Conservation (phyloP, 169 alveolate species). For the Cardiosporidium cionae region DNA sequence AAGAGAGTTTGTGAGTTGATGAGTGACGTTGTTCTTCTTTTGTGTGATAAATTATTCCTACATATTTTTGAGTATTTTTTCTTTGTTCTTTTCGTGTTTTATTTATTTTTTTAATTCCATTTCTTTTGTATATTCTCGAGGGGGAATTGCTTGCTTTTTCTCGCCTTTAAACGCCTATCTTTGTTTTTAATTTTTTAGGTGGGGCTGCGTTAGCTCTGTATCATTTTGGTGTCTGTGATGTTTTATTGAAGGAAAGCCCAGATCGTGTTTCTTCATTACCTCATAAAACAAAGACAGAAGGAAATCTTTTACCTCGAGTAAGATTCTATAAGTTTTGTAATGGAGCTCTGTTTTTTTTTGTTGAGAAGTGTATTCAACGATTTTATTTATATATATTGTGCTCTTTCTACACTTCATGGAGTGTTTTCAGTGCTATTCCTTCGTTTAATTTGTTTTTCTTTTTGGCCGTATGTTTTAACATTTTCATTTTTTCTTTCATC, state of each 20-base stretch:
- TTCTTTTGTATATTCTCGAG: neutral
- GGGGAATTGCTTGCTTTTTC: neutral
- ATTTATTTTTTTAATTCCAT: neutral
- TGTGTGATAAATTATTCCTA: too few relatives aligned
- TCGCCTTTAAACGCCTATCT: too few relatives aligned
- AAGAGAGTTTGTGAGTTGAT: too few relatives aligned
- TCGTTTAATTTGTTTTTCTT: too few relatives aligned
- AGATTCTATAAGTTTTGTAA: neutral
- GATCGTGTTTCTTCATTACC: too few relatives aligned
- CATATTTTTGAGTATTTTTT: neutral
- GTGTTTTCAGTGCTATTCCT: neutral
- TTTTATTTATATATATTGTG: neutral
- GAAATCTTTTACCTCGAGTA: neutral
- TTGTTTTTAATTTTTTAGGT: constrained; percentile 3
- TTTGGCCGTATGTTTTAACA: too few relatives aligned
- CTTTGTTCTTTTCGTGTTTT: neutral
- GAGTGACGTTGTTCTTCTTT: too few relatives aligned
- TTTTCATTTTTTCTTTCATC: too few relatives aligned
- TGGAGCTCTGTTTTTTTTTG: neutral
- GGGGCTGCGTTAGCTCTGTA: constrained; percentile 28
- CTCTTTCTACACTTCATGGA: neutral
- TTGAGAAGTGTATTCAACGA: constrained; percentile 1
- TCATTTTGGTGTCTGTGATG: constrained; percentile 23
- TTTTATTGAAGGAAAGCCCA: constrained; percentile 12
- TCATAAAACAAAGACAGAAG: too few relatives aligned